phyloP scores from a whole-genome alignment of 2,329 filamentous ascomycete species.

The Chaetomium globosum region DNA sequence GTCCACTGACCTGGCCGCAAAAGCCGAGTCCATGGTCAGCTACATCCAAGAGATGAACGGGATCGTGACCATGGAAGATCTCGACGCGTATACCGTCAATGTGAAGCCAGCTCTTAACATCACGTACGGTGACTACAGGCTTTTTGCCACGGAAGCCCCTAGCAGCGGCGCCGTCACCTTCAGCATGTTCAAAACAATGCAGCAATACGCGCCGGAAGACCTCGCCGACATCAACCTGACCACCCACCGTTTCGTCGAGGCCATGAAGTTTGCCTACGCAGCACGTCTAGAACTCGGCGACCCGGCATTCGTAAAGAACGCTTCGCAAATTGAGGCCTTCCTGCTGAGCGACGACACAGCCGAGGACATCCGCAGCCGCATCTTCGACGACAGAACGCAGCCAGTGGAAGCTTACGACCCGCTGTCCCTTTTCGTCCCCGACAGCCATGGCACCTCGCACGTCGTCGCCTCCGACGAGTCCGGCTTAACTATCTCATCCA shows the following conservation, averaged over 20 bases:
- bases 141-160: conserved; percentile 72
- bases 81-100: conserved; percentile 70
- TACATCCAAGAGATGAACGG: conserved; percentile 71
- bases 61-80: conserved; percentile 81
- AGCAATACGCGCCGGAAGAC: conserved; percentile 68
- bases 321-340: conserved; percentile 63
- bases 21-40: conserved; percentile 71
- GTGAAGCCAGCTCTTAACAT: conserved; percentile 63
- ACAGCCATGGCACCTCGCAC: conserved; percentile 74
- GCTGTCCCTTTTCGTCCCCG: conserved; percentile 62
- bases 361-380: conserved; percentile 62
- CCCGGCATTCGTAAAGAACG: conserved; percentile 68
- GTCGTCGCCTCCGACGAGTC: conserved; percentile 70
- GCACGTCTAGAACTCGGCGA: conserved; percentile 79
- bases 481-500: conserved; percentile 78
- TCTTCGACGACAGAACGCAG: conserved; percentile 71
- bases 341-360: conserved; percentile 68
- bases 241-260: conserved; percentile 82
- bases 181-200: conserved; percentile 77
- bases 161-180: conserved; percentile 77
- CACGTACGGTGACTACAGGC: conserved; percentile 68
- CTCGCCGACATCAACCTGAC: conserved; percentile 63
- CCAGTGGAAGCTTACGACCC: conserved; percentile 76
- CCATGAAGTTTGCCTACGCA: conserved; percentile 87
- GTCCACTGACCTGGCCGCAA: background rate